These are phyloP conservation scores for Apiotrichum brassicae DNA, from an alignment of 1,284 basidiomycete genomes.

Conservation along the genomic window DNA sequence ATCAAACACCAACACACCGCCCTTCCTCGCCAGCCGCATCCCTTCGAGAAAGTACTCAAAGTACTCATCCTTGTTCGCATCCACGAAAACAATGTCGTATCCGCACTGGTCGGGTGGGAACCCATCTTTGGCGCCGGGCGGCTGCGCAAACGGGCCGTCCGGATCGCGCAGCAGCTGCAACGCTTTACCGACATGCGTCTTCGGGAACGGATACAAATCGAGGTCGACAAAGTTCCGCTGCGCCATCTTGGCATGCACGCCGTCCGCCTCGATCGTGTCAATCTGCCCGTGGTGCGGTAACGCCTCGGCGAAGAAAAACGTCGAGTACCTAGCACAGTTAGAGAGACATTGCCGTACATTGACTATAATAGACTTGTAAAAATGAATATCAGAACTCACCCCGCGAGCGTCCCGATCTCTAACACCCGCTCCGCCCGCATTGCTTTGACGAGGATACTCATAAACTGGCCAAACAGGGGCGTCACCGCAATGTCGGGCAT, in stretches of 20 bases:
- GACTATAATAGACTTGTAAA: too few species aligned
- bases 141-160: conserved; percentile 14
- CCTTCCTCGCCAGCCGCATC: conserved; percentile 30
- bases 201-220: conserved; percentile 40
- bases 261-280: conserved; percentile 37
- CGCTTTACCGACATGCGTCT: conserved; percentile 31
- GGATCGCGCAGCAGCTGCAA: conserved; percentile 27
- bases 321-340: conserved; percentile 24
- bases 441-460: conserved; percentile 30
- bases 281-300: conserved; percentile 35
- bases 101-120: conserved; percentile 16
- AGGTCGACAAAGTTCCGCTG: conserved; percentile 34
- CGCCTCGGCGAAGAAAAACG: conserved; percentile 30
- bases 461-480: conserved; percentile 27
- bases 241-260: conserved; percentile 31
- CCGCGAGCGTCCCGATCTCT: conserved; percentile 40
- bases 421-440: conserved; percentile 32
- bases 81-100: conserved; percentile 42
- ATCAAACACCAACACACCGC: conserved; percentile 36
- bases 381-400: conserved; percentile 32
- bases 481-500: conserved; percentile 31
- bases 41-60: conserved; percentile 33
- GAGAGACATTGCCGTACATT: too few species aligned
- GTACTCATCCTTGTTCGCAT: conserved; percentile 37
- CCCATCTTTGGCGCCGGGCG: conserved; percentile 22